phyloP scores from a whole-genome alignment of 768 basidiomycete species.

The Mycena kentingensis region DNA sequence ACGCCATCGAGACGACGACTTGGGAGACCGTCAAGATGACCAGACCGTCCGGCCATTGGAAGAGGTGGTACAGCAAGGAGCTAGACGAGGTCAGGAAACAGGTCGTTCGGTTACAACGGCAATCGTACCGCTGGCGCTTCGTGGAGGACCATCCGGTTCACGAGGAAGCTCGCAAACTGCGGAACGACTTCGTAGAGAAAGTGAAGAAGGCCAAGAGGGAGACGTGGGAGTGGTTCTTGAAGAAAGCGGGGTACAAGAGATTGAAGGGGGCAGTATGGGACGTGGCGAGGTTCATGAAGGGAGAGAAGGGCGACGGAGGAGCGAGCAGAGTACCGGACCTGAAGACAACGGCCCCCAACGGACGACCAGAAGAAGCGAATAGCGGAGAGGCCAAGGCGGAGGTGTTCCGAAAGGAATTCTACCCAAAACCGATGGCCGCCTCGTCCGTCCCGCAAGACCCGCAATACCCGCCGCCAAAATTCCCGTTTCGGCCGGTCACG shows the following conservation, averaged over 20 bases:
- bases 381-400: no score
- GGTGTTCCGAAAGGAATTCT: background rate
- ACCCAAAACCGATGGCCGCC: background rate
- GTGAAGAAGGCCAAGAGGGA: conserved; percentile 25
- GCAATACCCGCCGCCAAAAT: background rate
- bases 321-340: no score
- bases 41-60: conserved; percentile 24
- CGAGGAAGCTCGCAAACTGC: conserved; percentile 4
- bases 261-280: no score
- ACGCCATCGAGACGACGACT: conserved; percentile 21
- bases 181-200: conserved; percentile 18
- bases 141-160: conserved; percentile 26
- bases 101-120: conserved; percentile 14
- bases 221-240: no score
- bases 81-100: conserved; percentile 25
- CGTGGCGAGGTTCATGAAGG: no score
- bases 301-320: no score
- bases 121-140: conserved; percentile 5
- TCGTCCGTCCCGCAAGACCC: background rate
- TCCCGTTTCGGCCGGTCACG: background rate
- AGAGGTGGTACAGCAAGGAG: conserved; percentile 37
- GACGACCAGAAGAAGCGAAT: conserved; percentile 91
- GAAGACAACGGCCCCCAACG: conserved; percentile 35
- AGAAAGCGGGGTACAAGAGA: no score
- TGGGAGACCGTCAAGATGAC: conserved; percentile 19